Percentiles rank a stretch among this genome's conserved stretches.
phyloP scores from a whole-genome alignment of 2,329 filamentous ascomycete species.

The Corynespora cassiicola region DNA sequence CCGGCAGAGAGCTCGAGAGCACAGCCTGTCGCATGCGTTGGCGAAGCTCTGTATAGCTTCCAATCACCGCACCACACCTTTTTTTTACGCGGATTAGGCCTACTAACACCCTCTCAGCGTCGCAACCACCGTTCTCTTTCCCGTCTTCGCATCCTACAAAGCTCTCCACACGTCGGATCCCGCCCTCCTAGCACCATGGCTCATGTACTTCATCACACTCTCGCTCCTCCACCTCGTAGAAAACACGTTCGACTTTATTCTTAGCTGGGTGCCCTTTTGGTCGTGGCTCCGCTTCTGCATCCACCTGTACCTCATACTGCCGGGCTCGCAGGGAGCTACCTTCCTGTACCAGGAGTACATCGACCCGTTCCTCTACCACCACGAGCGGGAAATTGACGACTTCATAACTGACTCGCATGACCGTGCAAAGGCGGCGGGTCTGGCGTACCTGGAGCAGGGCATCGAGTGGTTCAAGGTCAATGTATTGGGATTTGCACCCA shows the following conservation, averaged over 20 bases:
- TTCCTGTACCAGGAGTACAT: slow-evolving; percentile 84
- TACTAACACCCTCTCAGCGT: slow-evolving; percentile 34
- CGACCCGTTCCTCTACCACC: slow-evolving; percentile 85
- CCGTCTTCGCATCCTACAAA: slow-evolving; percentile 97
- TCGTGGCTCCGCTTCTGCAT: slow-evolving; percentile 86
- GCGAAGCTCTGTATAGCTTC: slow-evolving; percentile 14
- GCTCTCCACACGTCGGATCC: slow-evolving; percentile 92
- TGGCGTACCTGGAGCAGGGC: slow-evolving; percentile 60
- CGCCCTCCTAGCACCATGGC: slow-evolving; percentile 90
- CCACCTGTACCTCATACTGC: slow-evolving; percentile 94
- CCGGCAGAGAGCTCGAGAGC: slow-evolving; percentile 13
- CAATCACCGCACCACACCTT: slow-evolving; percentile 13
- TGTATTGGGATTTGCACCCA: slow-evolving; percentile 78
- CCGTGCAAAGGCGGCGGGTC: slow-evolving; percentile 75
- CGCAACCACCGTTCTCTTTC: slow-evolving; percentile 84
- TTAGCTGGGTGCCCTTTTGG: slow-evolving; percentile 93
- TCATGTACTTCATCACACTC: slow-evolving; percentile 98
- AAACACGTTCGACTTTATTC: slow-evolving; percentile 85
- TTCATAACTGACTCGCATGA: slow-evolving; percentile 85
- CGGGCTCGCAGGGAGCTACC: slow-evolving; percentile 92
- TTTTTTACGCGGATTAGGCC: neutral
- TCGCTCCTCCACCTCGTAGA: slow-evolving; percentile 82
- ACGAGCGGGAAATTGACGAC: slow-evolving; percentile 88
- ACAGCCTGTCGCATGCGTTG: slow-evolving; percentile 13
- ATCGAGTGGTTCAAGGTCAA: slow-evolving; percentile 71